Conservation (phyloP, 805 yeast species). For the Candida lessepsii region DNA sequence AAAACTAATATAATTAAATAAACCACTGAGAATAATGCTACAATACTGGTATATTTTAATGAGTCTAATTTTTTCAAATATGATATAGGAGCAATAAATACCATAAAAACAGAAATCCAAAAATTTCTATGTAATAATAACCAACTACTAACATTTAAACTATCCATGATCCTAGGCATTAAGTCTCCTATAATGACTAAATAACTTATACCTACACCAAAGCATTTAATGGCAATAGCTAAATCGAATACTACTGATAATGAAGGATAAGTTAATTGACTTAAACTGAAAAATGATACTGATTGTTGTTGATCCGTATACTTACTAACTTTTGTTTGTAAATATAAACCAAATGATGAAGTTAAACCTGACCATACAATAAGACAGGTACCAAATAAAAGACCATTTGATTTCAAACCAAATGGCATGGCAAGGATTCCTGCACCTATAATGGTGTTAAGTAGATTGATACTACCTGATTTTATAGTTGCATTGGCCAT, state of each 20-base stretch:
- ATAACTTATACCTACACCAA: conserved; percentile 73
- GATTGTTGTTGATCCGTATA: conserved; percentile 43
- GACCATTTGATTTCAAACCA: conserved; percentile 54
- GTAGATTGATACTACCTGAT: conserved; percentile 51
- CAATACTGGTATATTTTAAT: conserved; percentile 66
- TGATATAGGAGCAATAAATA: conserved; percentile 59
- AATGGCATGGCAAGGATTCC: conserved; percentile 73
- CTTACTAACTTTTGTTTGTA: conserved; percentile 58
- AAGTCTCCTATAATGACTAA: conserved; percentile 75
- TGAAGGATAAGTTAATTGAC: conserved; percentile 66
- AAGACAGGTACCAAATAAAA: conserved; percentile 41
- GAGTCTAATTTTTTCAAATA: conserved; percentile 63
- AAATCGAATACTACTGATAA: conserved; percentile 68
- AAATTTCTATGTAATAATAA: conserved; percentile 41
- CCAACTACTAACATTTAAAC: conserved; percentile 27
- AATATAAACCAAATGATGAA: conserved; percentile 58
- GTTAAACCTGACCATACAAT: conserved; percentile 44
- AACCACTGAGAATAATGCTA: conserved; percentile 65
- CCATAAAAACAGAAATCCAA: conserved; percentile 53
- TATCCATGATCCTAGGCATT: conserved; percentile 57
- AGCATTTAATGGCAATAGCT: conserved; percentile 74
- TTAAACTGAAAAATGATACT: conserved; percentile 44
- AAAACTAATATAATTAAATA: conserved; percentile 59
- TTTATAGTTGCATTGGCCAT: conserved; percentile 38
- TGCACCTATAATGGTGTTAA: conserved; percentile 62